phyloP scores from a whole-genome alignment of 106 monocot genomes.

The Allium sativum region DNA sequence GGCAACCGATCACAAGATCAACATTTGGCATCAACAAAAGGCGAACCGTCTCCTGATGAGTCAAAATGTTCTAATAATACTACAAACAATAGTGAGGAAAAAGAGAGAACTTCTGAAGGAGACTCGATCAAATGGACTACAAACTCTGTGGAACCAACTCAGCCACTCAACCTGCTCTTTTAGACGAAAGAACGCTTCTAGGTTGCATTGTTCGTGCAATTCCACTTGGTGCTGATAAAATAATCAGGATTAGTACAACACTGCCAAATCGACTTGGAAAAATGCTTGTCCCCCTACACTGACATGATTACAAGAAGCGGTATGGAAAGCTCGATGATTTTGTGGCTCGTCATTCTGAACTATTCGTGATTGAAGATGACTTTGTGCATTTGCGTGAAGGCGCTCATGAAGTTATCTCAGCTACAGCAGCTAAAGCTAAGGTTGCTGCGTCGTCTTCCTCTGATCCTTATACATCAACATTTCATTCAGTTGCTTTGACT shows the following conservation, averaged over 20 bases:
- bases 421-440: constrained; percentile 82
- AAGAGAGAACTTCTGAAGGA: constrained; percentile 13
- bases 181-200: constrained; percentile 85
- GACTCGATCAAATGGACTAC: too few species aligned
- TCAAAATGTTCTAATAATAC: constrained; percentile 12
- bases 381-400: constrained; percentile 89
- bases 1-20: constrained; percentile 12
- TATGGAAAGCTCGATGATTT: constrained; percentile 96
- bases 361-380: constrained; percentile 89
- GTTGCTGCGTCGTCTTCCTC: constrained; percentile 72
- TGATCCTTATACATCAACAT: constrained; percentile 36
- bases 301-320: constrained; percentile 89
- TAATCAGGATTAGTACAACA: constrained; percentile 84
- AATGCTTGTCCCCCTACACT: constrained; percentile 93
- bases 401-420: constrained; percentile 91
- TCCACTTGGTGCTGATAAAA: constrained; percentile 60
- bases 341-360: constrained; percentile 73
- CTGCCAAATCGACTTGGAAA: constrained; percentile 85
- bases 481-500: constrained; percentile 89
- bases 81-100: constrained; percentile 19
- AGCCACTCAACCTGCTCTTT: constrained; percentile 25
- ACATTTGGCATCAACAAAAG: constrained; percentile 18
- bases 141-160: constrained; percentile 2
- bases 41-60: constrained; percentile 5
- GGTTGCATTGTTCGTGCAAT: constrained; percentile 95